Evolutionary conservation across 148 eudicot genomes (phyloP).

Genomic region (Fagopyrum esculentum): DNA sequence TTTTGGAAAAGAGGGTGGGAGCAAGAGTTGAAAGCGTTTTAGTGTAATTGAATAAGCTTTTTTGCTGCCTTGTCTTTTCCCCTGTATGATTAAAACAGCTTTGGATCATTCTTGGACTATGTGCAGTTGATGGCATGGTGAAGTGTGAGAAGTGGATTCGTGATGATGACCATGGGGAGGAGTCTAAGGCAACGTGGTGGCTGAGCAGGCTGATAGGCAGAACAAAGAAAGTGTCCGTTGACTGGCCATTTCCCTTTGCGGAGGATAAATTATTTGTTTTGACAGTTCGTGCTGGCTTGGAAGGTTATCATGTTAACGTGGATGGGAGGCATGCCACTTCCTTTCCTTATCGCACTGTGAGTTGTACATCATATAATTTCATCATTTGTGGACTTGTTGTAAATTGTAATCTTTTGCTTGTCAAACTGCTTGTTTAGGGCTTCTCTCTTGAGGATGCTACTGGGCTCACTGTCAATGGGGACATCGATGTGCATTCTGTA

Average conservation of each 20-base stretch:
- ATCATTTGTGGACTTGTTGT: not conserved
- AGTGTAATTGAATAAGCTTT: not conserved
- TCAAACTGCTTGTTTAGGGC: slow-evolving; percentile 40
- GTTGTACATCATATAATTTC: slow-evolving; percentile 11
- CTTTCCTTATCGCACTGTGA: slow-evolving; percentile 74
- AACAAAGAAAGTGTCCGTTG: slow-evolving; percentile 42
- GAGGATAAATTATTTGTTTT: slow-evolving; percentile 76
- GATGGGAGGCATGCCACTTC: slow-evolving; percentile 78
- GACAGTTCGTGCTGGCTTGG: slow-evolving; percentile 62
- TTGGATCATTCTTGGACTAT: not conserved
- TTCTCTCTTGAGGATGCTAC: slow-evolving; percentile 76
- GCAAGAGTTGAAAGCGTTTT: not conserved
- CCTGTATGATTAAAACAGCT: not conserved
- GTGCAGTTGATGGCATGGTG: slow-evolving; percentile 66
- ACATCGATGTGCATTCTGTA: slow-evolving; percentile 55
- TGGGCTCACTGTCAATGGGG: slow-evolving; percentile 47
- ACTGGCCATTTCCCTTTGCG: slow-evolving; percentile 67
- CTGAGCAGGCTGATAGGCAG: slow-evolving; percentile 52
- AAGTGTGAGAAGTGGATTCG: slow-evolving; percentile 83
- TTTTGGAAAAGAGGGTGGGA: not conserved
- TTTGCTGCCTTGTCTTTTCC: not conserved
- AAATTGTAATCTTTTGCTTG: not conserved
- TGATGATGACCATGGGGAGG: slow-evolving; percentile 32
- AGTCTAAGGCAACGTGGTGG: slow-evolving; percentile 57
- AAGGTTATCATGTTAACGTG: slow-evolving; percentile 74